Evolutionary conservation across 2,329 filamentous ascomycete genomes (phyloP), one percentile per base, ranked within the genome.

Genomic region (Curvularia eragrostidis): DNA sequence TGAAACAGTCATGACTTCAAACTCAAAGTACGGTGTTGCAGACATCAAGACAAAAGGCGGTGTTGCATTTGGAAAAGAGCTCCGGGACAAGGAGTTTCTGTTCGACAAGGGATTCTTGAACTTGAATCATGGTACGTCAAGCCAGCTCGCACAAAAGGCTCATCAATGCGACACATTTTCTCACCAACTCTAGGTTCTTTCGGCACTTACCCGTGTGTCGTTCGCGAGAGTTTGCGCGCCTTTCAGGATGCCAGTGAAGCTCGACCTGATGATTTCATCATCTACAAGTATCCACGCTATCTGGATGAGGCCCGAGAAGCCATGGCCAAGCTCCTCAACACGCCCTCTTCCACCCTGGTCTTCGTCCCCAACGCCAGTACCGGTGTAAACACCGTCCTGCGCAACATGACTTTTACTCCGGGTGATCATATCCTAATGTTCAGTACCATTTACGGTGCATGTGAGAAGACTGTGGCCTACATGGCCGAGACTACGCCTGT

Each of bases 341-440:
- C 85, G 0, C 87, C 89, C 0, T 71, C 81, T 1, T 82, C 88
- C 9, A 87, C 88, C 9, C 80, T 91, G 38, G 92, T 96, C 0
- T 89, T 96, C 63, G 87, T 96, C 0, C 80, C 85, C 56, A 97
- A 97, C 73, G 91, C 93, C 12, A 96, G 91, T 0, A 88, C 85
- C 0, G 91, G 86, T 23, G 78, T 93, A 46, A 94, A 95, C 77
- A 91, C 87, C 0, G 85, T 96, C 5, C 83, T 97, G n/a, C 86
- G 89, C 41, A 93, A 90, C 72, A 76, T 97, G 2, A 70, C 73
- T 1, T 96, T 88, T 83, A 75, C 85, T 36, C 74, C 81, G 0
- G 88, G 89, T 59, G 93, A 97, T 71, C 87, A 89, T 61, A 90
- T 96, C 61, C 68, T 96, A 43, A 89, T 88, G 75, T 96, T 97